phyloP scores from a whole-genome alignment of 129 eudicot genomes.

The Artemisia tridentata region DNA sequence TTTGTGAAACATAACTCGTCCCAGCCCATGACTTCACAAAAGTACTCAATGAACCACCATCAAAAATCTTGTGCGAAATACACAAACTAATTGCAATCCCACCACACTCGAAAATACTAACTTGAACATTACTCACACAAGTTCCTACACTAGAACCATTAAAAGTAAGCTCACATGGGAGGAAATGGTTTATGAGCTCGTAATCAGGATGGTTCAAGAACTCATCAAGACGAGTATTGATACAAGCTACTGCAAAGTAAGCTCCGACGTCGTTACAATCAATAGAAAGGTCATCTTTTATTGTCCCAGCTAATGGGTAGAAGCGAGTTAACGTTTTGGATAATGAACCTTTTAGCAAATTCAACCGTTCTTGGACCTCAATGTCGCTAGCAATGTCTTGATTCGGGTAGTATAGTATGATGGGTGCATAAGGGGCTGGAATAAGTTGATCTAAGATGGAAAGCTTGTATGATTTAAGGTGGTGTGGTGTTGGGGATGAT shows the following conservation, averaged over 20 bases:
- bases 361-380: conserved; percentile 28
- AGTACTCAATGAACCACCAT: conserved; percentile 49
- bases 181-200: conserved; percentile 33
- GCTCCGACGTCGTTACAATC: conserved; percentile 71
- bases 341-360: conserved; percentile 41
- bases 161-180: conserved; percentile 43
- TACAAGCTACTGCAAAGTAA: conserved; percentile 37
- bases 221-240: conserved; percentile 24
- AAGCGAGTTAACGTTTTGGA: conserved; percentile 53
- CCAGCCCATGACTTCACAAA: conserved; percentile 53
- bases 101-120: conserved; percentile 53
- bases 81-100: conserved; percentile 66
- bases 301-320: conserved; percentile 66
- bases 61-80: conserved; percentile 64
- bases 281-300: conserved; percentile 47
- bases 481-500: conserved; percentile 61
- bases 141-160: conserved; percentile 23
- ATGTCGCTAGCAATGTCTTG: background rate
- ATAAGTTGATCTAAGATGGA: conserved; percentile 67
- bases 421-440: conserved; percentile 73
- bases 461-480: conserved; percentile 51
- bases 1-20: conserved; percentile 14
- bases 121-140: conserved; percentile 48
- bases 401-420: conserved; percentile 1
- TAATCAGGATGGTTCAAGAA: conserved; percentile 38